Percentiles rank a stretch among this genome's conserved stretches.
Conservation (phyloP, 169 alveolate genomes). For the Cryptosporidium ubiquitum region DNA sequence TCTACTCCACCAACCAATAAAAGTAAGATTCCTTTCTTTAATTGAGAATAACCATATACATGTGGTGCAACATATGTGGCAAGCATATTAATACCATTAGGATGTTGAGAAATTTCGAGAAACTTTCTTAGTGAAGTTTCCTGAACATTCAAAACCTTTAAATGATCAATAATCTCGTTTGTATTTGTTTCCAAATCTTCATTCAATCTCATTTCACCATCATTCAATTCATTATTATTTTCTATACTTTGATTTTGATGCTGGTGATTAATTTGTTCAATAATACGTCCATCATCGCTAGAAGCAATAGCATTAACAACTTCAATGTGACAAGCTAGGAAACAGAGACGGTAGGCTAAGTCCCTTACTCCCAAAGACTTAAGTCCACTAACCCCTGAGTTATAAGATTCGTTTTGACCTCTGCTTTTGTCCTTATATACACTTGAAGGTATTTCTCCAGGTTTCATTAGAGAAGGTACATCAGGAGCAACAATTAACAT, state of each 20-base stretch:
- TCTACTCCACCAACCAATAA: conserved; percentile 97
- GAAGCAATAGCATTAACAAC: conserved; percentile 70
- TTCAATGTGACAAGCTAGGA: conserved; percentile 84
- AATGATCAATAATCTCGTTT: conserved; percentile 26
- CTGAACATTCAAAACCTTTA: conserved; percentile 36
- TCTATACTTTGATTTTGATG: conserved; percentile 62
- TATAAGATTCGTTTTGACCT: conserved; percentile 75
- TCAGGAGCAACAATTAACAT: conserved; percentile 96
- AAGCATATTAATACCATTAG: conserved; percentile 84
- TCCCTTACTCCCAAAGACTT: conserved; percentile 94
- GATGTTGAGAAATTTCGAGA: conserved; percentile 81
- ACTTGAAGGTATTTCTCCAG: conserved; percentile 92
- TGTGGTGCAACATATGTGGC: conserved; percentile 94
- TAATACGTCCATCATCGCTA: conserved; percentile 51
- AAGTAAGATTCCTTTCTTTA: conserved; percentile 95
- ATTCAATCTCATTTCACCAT: conserved; percentile 65
- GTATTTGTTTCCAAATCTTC: conserved; percentile 16
- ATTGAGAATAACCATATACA: conserved; percentile 95
- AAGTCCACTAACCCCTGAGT: conserved; percentile 86
- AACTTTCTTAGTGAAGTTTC: conserved; percentile 79
- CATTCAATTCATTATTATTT: conserved; percentile 75
- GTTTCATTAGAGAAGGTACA: conserved; percentile 92
- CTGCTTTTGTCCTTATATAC: conserved; percentile 78
- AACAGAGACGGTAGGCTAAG: conserved; percentile 91
- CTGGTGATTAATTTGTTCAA: conserved; percentile 9